phyloP scores from a whole-genome alignment of 1,284 basidiomycete genomes.

The Austropuccinia psidii region DNA sequence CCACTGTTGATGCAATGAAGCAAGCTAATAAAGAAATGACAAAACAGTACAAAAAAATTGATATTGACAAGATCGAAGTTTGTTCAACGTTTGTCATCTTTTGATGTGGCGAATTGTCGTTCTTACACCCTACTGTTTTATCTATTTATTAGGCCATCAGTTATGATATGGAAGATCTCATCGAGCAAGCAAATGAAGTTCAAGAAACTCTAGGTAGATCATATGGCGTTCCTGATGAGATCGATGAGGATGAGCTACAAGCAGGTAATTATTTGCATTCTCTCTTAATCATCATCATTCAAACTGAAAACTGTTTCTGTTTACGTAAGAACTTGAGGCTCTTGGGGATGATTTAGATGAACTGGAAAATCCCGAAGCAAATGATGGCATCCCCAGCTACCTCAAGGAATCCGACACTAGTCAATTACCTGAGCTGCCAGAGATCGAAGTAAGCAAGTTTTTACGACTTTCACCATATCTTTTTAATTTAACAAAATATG shows the following conservation, averaged over 20 bases:
- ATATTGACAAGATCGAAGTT: slow-evolving; percentile 96
- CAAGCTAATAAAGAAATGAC: slow-evolving; percentile 94
- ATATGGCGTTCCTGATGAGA: slow-evolving; percentile 93
- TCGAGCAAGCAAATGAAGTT: slow-evolving; percentile 96
- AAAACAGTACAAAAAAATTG: slow-evolving; percentile 94
- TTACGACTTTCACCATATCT: too few species aligned
- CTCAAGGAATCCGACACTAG: slow-evolving; percentile 19
- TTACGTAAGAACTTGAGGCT: slow-evolving; percentile 5
- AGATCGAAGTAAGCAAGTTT: background rate
- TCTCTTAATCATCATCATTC: background rate
- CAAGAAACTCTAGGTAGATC: slow-evolving; percentile 88
- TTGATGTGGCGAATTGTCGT: background rate
- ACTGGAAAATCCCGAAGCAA: slow-evolving; percentile 24
- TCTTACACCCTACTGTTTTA: background rate
- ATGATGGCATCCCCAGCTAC: slow-evolving; percentile 31
- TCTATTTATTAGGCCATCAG: slow-evolving; percentile 63
- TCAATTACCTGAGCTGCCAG: slow-evolving; percentile 24
- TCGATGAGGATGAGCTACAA: slow-evolving; percentile 94
- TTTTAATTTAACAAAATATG: too few species aligned
- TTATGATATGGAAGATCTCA: slow-evolving; percentile 94
- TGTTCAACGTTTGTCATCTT: background rate
- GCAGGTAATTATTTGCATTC: slow-evolving; percentile 58
- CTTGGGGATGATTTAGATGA: slow-evolving; percentile 24
- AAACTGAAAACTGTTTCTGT: background rate
- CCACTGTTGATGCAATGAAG: slow-evolving; percentile 97